A percentile compares a stretch with the other conserved stretches of the same genome.
phyloP scores from a whole-genome alignment of 208 protist species.

The Angomonas deanei region DNA sequence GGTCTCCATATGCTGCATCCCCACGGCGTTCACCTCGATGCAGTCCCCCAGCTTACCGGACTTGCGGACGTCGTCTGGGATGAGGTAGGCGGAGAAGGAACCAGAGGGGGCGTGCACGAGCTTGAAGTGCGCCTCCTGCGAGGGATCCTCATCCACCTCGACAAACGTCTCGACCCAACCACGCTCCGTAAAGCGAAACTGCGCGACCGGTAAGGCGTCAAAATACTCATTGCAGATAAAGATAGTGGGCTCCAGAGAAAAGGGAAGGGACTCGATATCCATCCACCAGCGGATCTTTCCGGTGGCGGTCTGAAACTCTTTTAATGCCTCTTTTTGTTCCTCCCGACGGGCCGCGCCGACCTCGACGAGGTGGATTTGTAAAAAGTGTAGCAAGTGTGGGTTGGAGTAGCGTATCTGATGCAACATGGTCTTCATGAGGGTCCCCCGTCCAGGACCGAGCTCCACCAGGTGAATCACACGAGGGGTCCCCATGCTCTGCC shows the following conservation, averaged over 20 bases:
- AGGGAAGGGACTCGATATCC: constrained; percentile 75
- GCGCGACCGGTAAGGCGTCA: constrained; percentile 88
- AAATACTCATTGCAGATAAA: constrained; percentile 91
- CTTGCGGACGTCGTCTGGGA: constrained; percentile 75
- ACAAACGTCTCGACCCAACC: constrained; percentile 91
- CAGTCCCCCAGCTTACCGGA: constrained; percentile 66
- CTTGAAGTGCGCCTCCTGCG: constrained; percentile 78
- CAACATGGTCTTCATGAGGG: constrained; percentile 87
- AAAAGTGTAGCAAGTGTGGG: constrained; percentile 85
- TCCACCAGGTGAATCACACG: constrained; percentile 85
- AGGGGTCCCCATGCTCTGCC: constrained; percentile 90
- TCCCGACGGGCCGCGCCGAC: constrained; percentile 74
- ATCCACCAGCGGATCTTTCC: constrained; percentile 89
- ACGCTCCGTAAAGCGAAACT: constrained; percentile 89
- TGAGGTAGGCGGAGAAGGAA: constrained; percentile 82
- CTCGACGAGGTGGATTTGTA: constrained; percentile 85
- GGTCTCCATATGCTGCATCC: constrained; percentile 84
- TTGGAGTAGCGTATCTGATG: constrained; percentile 79
- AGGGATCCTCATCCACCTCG: constrained; percentile 85
- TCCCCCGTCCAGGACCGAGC: constrained; percentile 81
- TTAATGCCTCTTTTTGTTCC: constrained; percentile 78
- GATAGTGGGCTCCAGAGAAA: constrained; percentile 79
- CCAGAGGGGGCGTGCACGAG: constrained; percentile 84
- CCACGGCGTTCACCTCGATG: constrained; percentile 81
- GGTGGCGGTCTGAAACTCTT: constrained; percentile 78